Evolutionary conservation across 768 basidiomycete species (phyloP).

Genomic region (Trametes cinnabarina): DNA sequence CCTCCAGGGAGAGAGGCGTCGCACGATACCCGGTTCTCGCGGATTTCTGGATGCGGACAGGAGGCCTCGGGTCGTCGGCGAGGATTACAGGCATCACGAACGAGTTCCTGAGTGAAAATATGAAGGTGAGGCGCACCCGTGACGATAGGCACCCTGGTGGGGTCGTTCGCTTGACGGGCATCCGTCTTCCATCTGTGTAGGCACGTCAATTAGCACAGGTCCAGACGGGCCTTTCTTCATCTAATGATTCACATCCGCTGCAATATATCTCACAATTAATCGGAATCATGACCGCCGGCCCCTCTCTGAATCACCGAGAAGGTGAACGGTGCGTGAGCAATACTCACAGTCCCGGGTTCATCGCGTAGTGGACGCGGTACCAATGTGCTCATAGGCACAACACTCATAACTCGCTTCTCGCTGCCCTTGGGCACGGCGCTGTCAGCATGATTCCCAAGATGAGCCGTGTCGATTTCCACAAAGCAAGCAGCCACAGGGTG

Average conservation of each 20-base stretch:
- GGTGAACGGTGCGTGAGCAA: background rate
- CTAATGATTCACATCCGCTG: background rate
- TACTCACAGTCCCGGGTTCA: too few relatives aligned
- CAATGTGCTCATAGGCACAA: too few relatives aligned
- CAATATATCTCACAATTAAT: slow-evolving; percentile 8
- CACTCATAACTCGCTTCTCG: too few relatives aligned
- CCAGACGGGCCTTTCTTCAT: background rate
- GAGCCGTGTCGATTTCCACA: too few relatives aligned
- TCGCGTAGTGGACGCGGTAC: too few relatives aligned
- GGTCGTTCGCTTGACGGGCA: background rate
- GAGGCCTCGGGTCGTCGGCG: background rate
- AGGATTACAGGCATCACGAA: background rate
- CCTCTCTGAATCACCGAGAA: background rate
- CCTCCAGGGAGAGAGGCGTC: background rate
- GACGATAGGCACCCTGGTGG: too few relatives aligned
- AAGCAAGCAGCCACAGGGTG: too few relatives aligned
- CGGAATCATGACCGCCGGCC: background rate
- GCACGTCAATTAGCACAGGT: background rate
- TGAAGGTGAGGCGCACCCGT: background rate
- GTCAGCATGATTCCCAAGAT: too few relatives aligned
- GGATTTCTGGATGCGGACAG: background rate
- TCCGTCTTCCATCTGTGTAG: background rate
- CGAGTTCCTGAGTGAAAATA: background rate
- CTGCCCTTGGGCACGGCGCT: too few relatives aligned
- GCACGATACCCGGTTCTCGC: background rate